Evolutionary conservation across 2,329 filamentous ascomycete genomes (phyloP).

Genomic region (Sporothrix pallida): DNA sequence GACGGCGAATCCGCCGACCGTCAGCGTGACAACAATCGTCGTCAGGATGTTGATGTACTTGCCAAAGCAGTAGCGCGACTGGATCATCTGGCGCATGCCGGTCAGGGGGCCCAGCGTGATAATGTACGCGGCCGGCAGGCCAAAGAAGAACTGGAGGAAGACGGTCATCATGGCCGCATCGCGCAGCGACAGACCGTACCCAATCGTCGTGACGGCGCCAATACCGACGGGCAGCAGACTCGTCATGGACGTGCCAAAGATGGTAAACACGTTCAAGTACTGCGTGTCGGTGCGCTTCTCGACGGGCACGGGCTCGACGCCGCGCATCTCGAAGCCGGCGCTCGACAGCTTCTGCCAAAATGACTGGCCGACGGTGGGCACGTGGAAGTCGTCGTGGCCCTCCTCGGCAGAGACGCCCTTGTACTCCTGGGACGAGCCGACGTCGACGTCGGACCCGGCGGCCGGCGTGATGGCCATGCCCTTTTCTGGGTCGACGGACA

Average conservation of each 20-base stretch:
- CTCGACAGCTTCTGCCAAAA: slow-evolving; percentile 29
- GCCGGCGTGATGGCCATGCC: slow-evolving; percentile 21
- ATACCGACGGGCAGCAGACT: slow-evolving; percentile 62
- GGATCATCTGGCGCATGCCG: slow-evolving; percentile 69
- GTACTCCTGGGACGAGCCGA: slow-evolving; percentile 24
- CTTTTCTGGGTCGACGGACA: slow-evolving; percentile 24
- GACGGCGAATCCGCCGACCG: slow-evolving; percentile 65
- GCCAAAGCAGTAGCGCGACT: slow-evolving; percentile 67
- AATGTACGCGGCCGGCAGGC: slow-evolving; percentile 60
- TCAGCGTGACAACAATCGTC: slow-evolving; percentile 66
- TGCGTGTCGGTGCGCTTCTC: slow-evolving; percentile 50
- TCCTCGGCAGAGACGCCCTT: background rate
- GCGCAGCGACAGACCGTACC: slow-evolving; percentile 58
- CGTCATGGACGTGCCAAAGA: slow-evolving; percentile 56
- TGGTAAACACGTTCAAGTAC: slow-evolving; percentile 54
- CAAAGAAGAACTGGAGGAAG: slow-evolving; percentile 66
- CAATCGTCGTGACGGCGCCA: slow-evolving; percentile 52
- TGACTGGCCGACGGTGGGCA: slow-evolving; percentile 23
- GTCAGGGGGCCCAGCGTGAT: slow-evolving; percentile 65
- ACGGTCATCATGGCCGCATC: slow-evolving; percentile 65
- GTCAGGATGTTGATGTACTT: slow-evolving; percentile 63
- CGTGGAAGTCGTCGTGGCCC: slow-evolving; percentile 29
- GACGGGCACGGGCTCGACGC: slow-evolving; percentile 52
- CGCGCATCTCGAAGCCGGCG: slow-evolving; percentile 49
- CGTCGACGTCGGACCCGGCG: slow-evolving; percentile 15